These are phyloP conservation scores for Saccharomycodes ludwigii DNA, from an alignment of 805 yeast species.

Conservation along the genomic window DNA sequence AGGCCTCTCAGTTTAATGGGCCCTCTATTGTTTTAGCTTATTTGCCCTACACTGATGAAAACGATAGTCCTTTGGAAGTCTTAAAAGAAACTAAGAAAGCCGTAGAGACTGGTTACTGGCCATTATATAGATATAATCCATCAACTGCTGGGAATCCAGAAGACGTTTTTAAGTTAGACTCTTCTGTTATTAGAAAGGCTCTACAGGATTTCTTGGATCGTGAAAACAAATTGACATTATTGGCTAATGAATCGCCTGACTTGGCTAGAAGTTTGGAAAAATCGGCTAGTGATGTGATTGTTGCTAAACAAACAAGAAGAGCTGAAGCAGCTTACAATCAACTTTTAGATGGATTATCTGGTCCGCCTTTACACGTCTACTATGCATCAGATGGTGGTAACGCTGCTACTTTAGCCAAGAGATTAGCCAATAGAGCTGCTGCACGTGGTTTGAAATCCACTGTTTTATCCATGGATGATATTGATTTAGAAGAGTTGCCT, in stretches of 20 bases:
- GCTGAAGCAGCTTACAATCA: conserved; percentile 70
- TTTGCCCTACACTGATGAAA: conserved; percentile 60
- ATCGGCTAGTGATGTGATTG: conserved; percentile 49
- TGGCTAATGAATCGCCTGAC: conserved; percentile 58
- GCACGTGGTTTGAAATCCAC: conserved; percentile 52
- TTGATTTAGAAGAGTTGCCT: conserved; percentile 61
- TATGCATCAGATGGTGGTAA: conserved; percentile 91
- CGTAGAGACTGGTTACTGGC: conserved; percentile 95
- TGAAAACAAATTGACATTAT: conserved; percentile 74
- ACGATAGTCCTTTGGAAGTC: conserved; percentile 56
- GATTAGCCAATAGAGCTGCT: conserved; percentile 65
- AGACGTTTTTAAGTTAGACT: conserved; percentile 68
- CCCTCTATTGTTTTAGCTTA: conserved; percentile 89
- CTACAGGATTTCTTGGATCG: conserved; percentile 73
- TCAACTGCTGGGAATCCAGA: conserved; percentile 28
- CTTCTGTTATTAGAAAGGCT: conserved; percentile 66
- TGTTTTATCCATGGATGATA: conserved; percentile 51
- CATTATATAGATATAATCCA: conserved; percentile 81
- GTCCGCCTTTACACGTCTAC: conserved; percentile 81
- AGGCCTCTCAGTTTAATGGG: conserved; percentile 81
- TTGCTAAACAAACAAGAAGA: conserved; percentile 44
- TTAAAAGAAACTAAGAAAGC: conserved; percentile 80
- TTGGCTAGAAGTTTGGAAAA: conserved; percentile 61
- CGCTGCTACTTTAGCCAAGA: conserved; percentile 71
- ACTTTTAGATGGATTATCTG: conserved; percentile 75